Evolutionary conservation across 805 yeast genomes (phyloP).

Genomic region (Ogataea pignaliae): DNA sequence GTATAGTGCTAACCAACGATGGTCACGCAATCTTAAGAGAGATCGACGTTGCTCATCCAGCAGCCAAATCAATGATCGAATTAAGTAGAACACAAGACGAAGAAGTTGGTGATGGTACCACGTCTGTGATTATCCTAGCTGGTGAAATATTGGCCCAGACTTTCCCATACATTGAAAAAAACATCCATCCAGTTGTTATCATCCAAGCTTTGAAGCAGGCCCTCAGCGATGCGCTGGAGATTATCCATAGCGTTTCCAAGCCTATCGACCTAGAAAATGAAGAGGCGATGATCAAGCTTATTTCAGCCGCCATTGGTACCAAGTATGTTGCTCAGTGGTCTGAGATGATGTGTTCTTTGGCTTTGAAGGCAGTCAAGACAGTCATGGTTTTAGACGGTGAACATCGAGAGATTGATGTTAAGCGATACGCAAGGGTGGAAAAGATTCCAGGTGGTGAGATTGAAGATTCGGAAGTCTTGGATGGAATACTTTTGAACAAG

Average conservation of each 20-base stretch:
- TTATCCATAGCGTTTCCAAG: conserved; percentile 75
- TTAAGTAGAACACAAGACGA: conserved; percentile 96
- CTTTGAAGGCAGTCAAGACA: conserved; percentile 83
- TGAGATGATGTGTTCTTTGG: conserved; percentile 81
- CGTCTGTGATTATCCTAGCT: conserved; percentile 93
- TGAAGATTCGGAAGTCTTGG: conserved; percentile 79
- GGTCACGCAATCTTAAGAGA: conserved; percentile 98
- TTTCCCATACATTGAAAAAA: conserved; percentile 89
- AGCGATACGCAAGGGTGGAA: conserved; percentile 89
- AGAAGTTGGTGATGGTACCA: conserved; percentile 91
- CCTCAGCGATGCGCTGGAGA: conserved; percentile 80
- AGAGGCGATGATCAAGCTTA: conserved; percentile 78
- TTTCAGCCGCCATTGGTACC: conserved; percentile 92
- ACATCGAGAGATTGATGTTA: conserved; percentile 82
- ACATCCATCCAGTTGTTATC: conserved; percentile 94
- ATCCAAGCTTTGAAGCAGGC: conserved; percentile 93
- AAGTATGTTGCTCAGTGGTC: conserved; percentile 92
- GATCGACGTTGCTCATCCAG: conserved; percentile 97
- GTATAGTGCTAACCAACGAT: conserved; percentile 94
- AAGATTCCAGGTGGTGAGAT: conserved; percentile 98
- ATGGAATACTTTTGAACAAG: conserved; percentile 90
- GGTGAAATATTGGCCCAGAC: conserved; percentile 96
- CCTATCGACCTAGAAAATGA: conserved; percentile 85
- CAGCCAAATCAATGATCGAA: conserved; percentile 98
- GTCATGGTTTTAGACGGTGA: conserved; percentile 61